Base-by-base conservation (phyloP, 2,329 filamentous ascomycete genomes). In the Sphaerulina populicola region DNA sequence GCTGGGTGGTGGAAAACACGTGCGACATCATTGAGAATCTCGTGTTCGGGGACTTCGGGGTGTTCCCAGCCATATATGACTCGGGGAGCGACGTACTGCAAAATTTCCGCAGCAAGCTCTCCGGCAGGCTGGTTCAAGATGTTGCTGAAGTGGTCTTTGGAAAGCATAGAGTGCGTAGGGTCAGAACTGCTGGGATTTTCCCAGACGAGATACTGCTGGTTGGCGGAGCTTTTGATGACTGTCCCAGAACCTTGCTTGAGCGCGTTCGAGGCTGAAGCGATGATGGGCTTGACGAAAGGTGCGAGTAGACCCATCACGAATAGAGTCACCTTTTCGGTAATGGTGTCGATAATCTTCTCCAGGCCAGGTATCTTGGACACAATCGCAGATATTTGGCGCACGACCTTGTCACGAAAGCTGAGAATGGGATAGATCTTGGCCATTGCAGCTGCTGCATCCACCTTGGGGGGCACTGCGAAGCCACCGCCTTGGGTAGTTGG, bases 1-100 rank as follows among this genome's bases (percentile, higher is more conserved):
- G 86, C 85, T 1, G 93, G 93, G 66, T 98, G 93, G 67, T 98
- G 93, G 72, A 97, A 94, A 9, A 88, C 82, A 21, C 80, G 80
- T 42, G 89, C 72, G 37, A 94, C 81, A 60, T 97, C 91, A 56
- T 87, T 76, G 56, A 90, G 75, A 0, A 97, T 85, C 68, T 94
- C 86, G 35, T 94, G 80, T 3, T 93, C 84, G 0, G 88, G 81
- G 0, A 95, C 82, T 39, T 84, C 81, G 2, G 85, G 80, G 66
- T 97, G 86, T 58, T 97, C 87, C 88, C 90, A 97, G 3, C 90
- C 91, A 65, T 91, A 94, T 15, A 98, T 76, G 43, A 97, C 73
- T 31, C 91, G 86, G 1, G 91, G 91, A 1, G 89, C 87, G 30
- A 86, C 81, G 62, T 94, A 97, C 73, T 94, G 82, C 21, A 97